Percentiles rank a stretch among this genome's conserved stretches.
Conservation (phyloP, 1,284 basidiomycete genomes). For the Microbotryum intermedium region DNA sequence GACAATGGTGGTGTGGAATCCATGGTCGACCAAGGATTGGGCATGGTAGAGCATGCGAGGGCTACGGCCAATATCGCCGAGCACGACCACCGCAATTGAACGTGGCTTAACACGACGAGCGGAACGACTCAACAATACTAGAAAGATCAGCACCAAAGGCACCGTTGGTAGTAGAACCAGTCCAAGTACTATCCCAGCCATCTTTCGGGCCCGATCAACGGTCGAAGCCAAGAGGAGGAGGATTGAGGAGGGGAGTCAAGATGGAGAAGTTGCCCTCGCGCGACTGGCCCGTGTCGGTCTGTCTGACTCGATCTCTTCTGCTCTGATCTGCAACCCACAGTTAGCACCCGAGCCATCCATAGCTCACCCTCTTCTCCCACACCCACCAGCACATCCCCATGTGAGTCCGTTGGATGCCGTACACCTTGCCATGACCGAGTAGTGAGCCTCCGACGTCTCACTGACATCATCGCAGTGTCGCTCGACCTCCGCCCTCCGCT, state of each 20-base stretch:
- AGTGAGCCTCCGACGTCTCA: background rate
- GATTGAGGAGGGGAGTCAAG: background rate
- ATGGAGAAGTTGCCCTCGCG: background rate
- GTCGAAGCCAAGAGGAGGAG: no score
- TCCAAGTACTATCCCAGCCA: background rate
- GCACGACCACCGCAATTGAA: constrained; percentile 74
- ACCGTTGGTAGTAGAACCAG: background rate
- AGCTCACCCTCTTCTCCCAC: background rate
- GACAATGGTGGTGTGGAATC: constrained; percentile 71
- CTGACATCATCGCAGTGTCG: background rate
- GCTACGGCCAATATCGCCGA: constrained; percentile 91
- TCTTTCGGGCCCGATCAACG: background rate
- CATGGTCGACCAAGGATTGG: constrained; percentile 73
- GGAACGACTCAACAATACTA: background rate
- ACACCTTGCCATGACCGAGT: background rate
- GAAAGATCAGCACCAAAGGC: background rate
- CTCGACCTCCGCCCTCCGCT: background rate
- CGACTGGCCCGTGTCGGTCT: no score
- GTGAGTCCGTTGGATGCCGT: background rate
- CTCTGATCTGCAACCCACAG: no score
- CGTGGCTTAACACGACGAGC: background rate
- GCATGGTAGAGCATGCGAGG: constrained; percentile 99
- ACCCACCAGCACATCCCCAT: background rate
- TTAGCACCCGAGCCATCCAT: no score
- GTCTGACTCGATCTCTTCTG: no score